Conservation (phyloP, 2,329 filamentous ascomycete genomes). For the Colletotrichum lini region DNA sequence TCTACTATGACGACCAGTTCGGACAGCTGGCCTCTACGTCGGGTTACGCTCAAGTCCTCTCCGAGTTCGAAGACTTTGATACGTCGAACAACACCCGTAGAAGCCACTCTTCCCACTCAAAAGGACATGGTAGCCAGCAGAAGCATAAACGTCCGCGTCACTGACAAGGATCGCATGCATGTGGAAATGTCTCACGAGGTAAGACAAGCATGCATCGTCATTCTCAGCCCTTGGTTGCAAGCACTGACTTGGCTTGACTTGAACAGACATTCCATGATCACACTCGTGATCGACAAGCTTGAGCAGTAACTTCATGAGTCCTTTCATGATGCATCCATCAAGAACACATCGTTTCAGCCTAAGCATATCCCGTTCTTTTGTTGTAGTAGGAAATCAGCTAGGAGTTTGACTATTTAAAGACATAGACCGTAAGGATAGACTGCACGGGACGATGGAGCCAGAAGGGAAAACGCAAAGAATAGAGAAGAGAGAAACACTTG, state of each 20-base stretch:
- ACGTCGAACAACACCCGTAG: no score
- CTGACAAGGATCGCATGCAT: not conserved
- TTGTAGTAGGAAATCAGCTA: not conserved
- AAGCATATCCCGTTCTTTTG: not conserved
- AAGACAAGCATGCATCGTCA: not conserved
- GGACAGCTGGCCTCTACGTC: not conserved
- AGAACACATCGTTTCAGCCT: not conserved
- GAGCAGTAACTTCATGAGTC: no score
- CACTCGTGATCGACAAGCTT: not conserved
- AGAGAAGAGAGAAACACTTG: not conserved
- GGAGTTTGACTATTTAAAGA: not conserved
- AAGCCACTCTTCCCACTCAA: not conserved
- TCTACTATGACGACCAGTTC: not conserved
- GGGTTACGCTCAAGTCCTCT: not conserved
- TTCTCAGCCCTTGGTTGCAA: not conserved
- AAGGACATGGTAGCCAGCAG: no score
- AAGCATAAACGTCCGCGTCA: not conserved
- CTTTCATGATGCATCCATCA: not conserved
- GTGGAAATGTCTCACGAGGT: no score
- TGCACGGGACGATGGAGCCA: no score
- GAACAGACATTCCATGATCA: not conserved
- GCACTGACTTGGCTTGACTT: not conserved
- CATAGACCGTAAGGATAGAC: not conserved
- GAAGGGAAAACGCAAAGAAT: not conserved
- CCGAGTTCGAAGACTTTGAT: not conserved